Evolutionary conservation across 148 eudicot species (phyloP), one percentile per base, ranked within the genome.

Genomic region (Persicaria tinctoria): DNA sequence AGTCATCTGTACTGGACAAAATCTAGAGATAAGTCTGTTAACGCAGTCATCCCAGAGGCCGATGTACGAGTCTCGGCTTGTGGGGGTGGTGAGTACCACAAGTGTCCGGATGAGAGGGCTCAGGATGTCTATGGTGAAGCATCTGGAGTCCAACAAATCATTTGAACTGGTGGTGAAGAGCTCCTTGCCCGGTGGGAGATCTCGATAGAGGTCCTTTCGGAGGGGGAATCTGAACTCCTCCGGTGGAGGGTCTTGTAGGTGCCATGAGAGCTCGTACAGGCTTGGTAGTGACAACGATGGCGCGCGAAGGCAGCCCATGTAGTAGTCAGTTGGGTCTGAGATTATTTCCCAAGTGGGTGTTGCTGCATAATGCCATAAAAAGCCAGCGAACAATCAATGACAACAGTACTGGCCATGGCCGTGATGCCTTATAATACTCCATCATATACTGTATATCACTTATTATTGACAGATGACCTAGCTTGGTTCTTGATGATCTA

Each of bases 11-110:
- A 77, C 45, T 9, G 94, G 80, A 70, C 91, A 88, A 53, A 92
- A 90, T 80, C 86, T 92, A 8, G 95, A 83, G 3, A 92, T 64
- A 11, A 86, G 77, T 17, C 95, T 79, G 77, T 92, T 92, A 72
- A 92, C 86, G 78, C 90, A 88, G 79, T 92, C 95, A 23, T 92
- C 97, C 97, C 97, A 92, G 38, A 92, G 82, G 76, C 82, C 80
- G 16, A 92, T 88, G 85, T 82, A 92, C 8, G 92, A 90, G 64
- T 92, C 97, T 32, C 95, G 76, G 27, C 71, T 70, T 0, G 89
- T 79, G 5, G 89, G 73, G 6, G 83, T 76, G 2, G 76, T 80
- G 9, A 88, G 56, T 56, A 85, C 79, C 60, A 89, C 86, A 46
- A 76, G 77, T 38, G 87, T 59, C 16, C 92, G 87, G 8, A 88